Conservation (phyloP, 257 asterid species). For the Primulina eburnea region DNA sequence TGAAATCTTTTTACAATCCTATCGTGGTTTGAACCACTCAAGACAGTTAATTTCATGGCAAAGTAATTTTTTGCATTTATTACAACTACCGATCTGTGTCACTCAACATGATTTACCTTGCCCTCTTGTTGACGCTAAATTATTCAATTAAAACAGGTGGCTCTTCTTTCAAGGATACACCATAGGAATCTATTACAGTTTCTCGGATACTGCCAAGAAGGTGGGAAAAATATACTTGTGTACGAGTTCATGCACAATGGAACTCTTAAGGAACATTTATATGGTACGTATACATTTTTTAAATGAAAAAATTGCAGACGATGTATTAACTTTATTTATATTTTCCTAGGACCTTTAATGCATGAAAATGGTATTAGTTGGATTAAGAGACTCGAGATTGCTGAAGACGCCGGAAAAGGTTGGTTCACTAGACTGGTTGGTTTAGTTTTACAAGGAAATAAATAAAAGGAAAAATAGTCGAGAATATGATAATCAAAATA, state of each 20-base stretch:
- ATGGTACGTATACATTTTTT: slow-evolving; percentile 42
- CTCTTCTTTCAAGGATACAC: slow-evolving; percentile 98
- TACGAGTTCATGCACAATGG: slow-evolving; percentile 98
- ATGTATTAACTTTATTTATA: slow-evolving; percentile 16
- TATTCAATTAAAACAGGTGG: slow-evolving; percentile 51
- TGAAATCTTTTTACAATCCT: not conserved
- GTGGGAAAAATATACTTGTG: slow-evolving; percentile 78
- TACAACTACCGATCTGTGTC: not conserved
- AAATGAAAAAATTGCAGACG: not conserved
- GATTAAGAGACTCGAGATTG: slow-evolving; percentile 95
- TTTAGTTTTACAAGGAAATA: slow-evolving; percentile 2
- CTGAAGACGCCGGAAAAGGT: slow-evolving; percentile 96
- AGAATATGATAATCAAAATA: not conserved
- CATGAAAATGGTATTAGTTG: slow-evolving; percentile 71
- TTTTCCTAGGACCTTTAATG: slow-evolving; percentile 53
- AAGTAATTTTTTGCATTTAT: not conserved
- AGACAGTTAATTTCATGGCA: not conserved
- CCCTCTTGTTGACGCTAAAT: slow-evolving; percentile 9
- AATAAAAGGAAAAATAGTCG: not conserved
- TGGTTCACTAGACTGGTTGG: slow-evolving; percentile 15
- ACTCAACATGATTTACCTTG: not conserved
- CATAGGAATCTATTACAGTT: slow-evolving; percentile 94
- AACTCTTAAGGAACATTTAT: slow-evolving; percentile 90
- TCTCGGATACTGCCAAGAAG: slow-evolving; percentile 97
- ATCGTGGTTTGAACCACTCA: not conserved